Base-by-base conservation (phyloP, 768 basidiomycete genomes). In the Saitozyma podzolica region DNA sequence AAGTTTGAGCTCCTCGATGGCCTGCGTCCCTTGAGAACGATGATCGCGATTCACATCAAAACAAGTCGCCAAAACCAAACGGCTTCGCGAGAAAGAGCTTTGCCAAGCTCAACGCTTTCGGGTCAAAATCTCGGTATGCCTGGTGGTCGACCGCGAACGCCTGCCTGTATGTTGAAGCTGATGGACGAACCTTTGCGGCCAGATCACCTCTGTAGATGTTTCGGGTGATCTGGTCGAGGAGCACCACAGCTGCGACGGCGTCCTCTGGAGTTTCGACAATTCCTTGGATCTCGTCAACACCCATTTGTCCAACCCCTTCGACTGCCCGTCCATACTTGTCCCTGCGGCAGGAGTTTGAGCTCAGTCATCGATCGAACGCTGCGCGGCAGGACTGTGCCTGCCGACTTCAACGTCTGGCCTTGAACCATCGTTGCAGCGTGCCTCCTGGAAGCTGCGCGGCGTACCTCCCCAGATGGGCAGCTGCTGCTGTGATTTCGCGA, bases 191-290 rank as follows among this genome's bases (percentile, higher is more conserved):
- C 54, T 60, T 64, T 6, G 45, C 19, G 3, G 63, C 63, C 47
- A 40, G 40, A 1, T 49, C 40, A 40, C 58, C 58, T n/a, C 63
- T 45, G 37, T 55, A 64, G 40, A 64, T 56, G 51, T 64, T 64
- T 40, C 63, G 9, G 8, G 63, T 58, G 3, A 64, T 55, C 52
- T 64, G 63, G 45, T 64, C 63, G 39, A 64, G 50, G 40, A 64
- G 42, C 9, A 64, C 29, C 5, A 64, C 49, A 42, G 52, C 58
- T 9, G 29, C 58, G 14, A 59, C 58, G 4, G 58, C 58, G 13
- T 64, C 63, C 37, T 64, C 53, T 9, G 16, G 19, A 10, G 41
- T 52, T 29, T 40, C 13, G 4, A 51, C 48, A 6, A 64, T 37
- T 20, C 48, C 42, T 10, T 42, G 14, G 9, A 64, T 50, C 39